Evolutionary conservation across 257 asterid genomes (phyloP).

Genomic region (Eustoma russellianum): DNA sequence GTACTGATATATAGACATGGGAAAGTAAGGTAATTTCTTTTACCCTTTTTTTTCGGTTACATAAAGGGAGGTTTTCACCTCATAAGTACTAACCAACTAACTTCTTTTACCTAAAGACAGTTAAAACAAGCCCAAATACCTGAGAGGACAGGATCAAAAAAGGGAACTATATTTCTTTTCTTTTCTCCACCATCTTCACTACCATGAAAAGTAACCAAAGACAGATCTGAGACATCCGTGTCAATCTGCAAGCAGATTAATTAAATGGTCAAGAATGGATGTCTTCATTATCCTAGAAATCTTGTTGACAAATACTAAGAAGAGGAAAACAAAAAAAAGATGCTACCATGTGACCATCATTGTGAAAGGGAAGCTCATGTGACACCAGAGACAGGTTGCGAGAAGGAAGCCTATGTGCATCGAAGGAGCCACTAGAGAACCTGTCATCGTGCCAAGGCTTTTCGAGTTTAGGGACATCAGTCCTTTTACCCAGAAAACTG

Average conservation of each 20-base stretch:
- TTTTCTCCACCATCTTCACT: slow-evolving; percentile 4
- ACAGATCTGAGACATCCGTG: slow-evolving; percentile 1
- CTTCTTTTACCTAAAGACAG: too few species aligned
- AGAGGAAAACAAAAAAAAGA: background rate
- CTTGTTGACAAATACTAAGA: too few species aligned
- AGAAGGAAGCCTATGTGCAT: slow-evolving; percentile 3
- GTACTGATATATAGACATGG: background rate
- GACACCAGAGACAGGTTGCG: background rate
- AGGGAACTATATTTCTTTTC: slow-evolving; percentile 7
- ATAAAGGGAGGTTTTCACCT: too few species aligned
- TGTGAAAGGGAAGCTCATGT: slow-evolving; percentile 12
- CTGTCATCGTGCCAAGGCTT: background rate
- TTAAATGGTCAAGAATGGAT: background rate
- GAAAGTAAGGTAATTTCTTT: background rate
- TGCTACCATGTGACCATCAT: slow-evolving; percentile 10
- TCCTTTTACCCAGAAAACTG: slow-evolving; percentile 7
- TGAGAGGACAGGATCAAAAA: background rate
- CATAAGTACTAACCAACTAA: too few species aligned
- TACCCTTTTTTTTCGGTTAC: too few species aligned
- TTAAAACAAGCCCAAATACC: background rate
- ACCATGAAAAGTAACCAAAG: too few species aligned
- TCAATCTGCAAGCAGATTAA: slow-evolving; percentile 8
- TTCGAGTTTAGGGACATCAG: background rate
- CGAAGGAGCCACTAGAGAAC: background rate
- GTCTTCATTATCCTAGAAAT: background rate